These are phyloP conservation scores for Trametes punicea DNA, from an alignment of 768 basidiomycete genomes.

Conservation along the genomic window DNA sequence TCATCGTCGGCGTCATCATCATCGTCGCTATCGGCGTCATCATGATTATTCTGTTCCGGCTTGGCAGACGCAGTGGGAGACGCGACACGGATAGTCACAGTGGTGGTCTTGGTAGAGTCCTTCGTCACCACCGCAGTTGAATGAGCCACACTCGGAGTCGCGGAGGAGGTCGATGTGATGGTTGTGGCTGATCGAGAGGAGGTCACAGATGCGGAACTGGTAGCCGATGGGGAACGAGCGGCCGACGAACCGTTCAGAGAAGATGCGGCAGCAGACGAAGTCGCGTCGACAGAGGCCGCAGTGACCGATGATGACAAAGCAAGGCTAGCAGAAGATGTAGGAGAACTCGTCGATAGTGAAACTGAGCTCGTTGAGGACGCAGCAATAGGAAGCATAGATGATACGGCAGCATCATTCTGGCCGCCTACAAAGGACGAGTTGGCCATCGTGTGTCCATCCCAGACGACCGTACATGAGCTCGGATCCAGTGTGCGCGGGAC, in stretches of 20 bases:
- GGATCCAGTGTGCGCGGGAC: constrained; percentile 36
- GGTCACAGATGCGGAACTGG: not conserved
- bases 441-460: constrained; percentile 34
- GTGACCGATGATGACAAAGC: constrained; percentile 1
- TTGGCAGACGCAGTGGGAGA: constrained; percentile 6
- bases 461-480: constrained; percentile 50
- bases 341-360: not conserved
- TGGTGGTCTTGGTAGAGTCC: constrained; percentile 15
- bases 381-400: not conserved
- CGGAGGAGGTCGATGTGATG: not conserved
- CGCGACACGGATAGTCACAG: constrained; percentile 13
- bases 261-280: not conserved
- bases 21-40: constrained; percentile 12
- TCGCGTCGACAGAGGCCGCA: not conserved
- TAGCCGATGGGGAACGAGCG: not conserved
- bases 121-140: not conserved
- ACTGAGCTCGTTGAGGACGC: constrained; percentile 4
- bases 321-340: constrained; percentile 2
- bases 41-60: not conserved
- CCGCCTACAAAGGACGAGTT: constrained; percentile 4
- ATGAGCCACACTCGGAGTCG: too few species aligned
- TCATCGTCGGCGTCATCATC: constrained; percentile 6
- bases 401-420: constrained; percentile 17
- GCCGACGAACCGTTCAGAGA: too few species aligned
- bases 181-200: not conserved